These are phyloP conservation scores for Leccinellum rugosiceps DNA, from an alignment of 768 basidiomycete species.

Conservation along the genomic window DNA sequence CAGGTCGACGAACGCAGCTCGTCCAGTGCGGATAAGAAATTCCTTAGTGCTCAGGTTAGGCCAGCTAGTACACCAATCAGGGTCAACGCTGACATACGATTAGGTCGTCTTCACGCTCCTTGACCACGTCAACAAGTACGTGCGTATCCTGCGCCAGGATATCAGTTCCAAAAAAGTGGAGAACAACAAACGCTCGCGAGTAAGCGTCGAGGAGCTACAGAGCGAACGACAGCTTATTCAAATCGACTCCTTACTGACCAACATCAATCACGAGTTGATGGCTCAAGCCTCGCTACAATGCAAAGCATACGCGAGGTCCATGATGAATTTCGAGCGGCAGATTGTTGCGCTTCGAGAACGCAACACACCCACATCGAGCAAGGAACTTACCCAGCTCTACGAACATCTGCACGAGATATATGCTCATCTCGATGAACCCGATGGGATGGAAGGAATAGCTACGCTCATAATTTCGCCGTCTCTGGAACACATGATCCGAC, in stretches of 20 bases:
- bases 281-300: slow-evolving; percentile 93
- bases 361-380: slow-evolving; percentile 43
- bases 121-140: slow-evolving; percentile 92
- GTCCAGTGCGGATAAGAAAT: slow-evolving; percentile 72
- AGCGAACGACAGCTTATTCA: slow-evolving; percentile 59
- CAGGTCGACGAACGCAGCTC: slow-evolving; percentile 65
- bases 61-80: background rate
- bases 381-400: slow-evolving; percentile 50
- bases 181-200: slow-evolving; percentile 46
- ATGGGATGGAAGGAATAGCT: slow-evolving; percentile 98
- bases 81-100: background rate
- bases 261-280: slow-evolving; percentile 84
- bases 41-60: slow-evolving; percentile 90
- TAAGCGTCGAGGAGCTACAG: slow-evolving; percentile 32
- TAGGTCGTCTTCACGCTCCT: slow-evolving; percentile 92
- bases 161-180: slow-evolving; percentile 49
- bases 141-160: slow-evolving; percentile 71
- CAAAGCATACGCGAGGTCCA: slow-evolving; percentile 88
- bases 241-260: slow-evolving; percentile 79
- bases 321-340: slow-evolving; percentile 93
- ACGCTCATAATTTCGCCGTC: slow-evolving; percentile 84
- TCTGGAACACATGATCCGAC: slow-evolving; percentile 92
- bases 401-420: slow-evolving; percentile 96
- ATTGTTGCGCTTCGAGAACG: slow-evolving; percentile 50
- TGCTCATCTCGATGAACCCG: slow-evolving; percentile 92